A percentile compares a stretch with the other conserved stretches of the same genome.
Evolutionary conservation across 192 early-diverging fungal genomes (phyloP).

Genomic region (Umbelopsis isabellina): DNA sequence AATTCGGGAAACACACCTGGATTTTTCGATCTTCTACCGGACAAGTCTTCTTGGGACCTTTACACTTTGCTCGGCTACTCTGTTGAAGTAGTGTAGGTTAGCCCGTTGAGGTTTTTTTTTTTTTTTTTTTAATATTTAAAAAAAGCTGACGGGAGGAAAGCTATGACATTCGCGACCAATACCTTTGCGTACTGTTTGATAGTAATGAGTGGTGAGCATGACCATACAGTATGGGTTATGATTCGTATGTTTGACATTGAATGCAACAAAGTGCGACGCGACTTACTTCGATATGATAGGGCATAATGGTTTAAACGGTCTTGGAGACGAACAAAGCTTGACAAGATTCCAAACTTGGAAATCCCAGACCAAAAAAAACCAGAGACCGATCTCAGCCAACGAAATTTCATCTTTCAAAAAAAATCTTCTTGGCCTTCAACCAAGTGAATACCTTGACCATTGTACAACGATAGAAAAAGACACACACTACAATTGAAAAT

Average conservation of each 20-base stretch:
- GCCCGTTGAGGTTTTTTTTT: too few relatives aligned
- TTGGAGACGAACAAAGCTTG: background rate
- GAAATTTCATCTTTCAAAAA: background rate
- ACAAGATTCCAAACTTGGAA: background rate
- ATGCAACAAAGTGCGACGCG: background rate
- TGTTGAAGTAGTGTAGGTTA: background rate
- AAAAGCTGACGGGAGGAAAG: background rate
- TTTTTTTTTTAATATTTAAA: background rate
- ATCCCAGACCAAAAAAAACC: too few relatives aligned
- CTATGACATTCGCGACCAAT: background rate
- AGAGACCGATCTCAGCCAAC: too few relatives aligned
- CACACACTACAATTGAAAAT: background rate
- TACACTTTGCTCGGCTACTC: conserved; percentile 15
- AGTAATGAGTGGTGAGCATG: too few relatives aligned
- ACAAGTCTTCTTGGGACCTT: conserved; percentile 19
- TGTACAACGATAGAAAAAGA: background rate
- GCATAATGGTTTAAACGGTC: background rate
- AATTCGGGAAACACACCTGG: background rate
- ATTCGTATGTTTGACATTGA: too few relatives aligned
- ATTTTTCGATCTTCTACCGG: conserved; percentile 11
- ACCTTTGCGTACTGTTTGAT: conserved; percentile 7
- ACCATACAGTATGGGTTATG: too few relatives aligned
- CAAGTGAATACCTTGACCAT: background rate
- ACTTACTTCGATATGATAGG: conserved; percentile 16
- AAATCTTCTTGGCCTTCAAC: background rate